These are phyloP conservation scores for Discostella stelligera DNA, from an alignment of 352 stramenopile genomes.

Conservation along the genomic window DNA sequence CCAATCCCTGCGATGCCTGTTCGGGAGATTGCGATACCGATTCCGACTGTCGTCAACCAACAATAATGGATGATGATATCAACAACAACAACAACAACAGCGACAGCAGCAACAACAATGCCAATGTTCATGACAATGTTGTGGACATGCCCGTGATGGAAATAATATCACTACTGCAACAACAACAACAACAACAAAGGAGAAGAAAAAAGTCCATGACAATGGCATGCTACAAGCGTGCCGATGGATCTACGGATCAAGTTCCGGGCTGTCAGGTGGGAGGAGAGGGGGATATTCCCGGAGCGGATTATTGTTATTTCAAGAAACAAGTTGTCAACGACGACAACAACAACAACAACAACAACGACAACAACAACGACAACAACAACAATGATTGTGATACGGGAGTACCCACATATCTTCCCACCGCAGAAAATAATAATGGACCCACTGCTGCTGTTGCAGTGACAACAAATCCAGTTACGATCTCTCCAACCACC, in stretches of 20 bases:
- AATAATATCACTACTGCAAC: neutral
- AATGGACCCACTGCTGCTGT: no score
- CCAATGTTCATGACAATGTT: neutral
- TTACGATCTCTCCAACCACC: no score
- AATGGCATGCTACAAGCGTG: slow-evolving; percentile 31
- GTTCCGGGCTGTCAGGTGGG: slow-evolving; percentile 35
- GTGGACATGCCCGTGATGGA: neutral
- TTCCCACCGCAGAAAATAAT: neutral
- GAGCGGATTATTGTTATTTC: slow-evolving; percentile 51
- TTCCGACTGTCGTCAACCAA: slow-evolving; percentile 21
- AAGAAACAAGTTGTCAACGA: neutral
- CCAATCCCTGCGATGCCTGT: slow-evolving; percentile 26
- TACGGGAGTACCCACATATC: neutral
- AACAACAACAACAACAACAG: no score
- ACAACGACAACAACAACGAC: neutral
- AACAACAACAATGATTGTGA: no score
- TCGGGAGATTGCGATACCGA: slow-evolving; percentile 38
- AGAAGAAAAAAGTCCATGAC: neutral
- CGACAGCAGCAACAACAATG: neutral
- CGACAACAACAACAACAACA: neutral
- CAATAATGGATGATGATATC: no score
- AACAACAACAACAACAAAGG: neutral
- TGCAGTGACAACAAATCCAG: no score
- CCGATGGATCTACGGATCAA: slow-evolving; percentile 18
- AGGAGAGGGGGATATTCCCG: slow-evolving; percentile 35